Evolutionary conservation across 1,284 basidiomycete species (phyloP), one percentile per base, ranked within the genome.

Genomic region (Ceratobasidium sp.): DNA sequence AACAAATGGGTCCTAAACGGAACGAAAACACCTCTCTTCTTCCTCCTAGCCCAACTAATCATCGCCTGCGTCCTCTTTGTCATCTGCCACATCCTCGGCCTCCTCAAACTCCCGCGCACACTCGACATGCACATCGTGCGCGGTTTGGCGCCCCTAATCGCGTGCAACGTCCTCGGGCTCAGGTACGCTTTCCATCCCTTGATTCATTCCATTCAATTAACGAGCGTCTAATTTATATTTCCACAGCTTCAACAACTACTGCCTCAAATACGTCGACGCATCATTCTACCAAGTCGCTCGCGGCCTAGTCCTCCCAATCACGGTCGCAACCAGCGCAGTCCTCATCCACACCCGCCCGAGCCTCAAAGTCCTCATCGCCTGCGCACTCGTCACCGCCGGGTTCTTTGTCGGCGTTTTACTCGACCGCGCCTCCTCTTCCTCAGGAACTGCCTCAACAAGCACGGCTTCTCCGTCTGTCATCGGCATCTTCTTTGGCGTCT

Each of bases 201-300:
- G 9, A 48, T 48, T 48, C 46, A 50, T 28, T 28, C 12, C 54
- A 44, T 59, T 46, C 40, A n/a, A n/a, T 28, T 20, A 48, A 9
- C 59, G 50, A 38, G 38, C 33, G 38, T 5, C 65, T 66, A n/a
- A 38, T 13, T 48, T 48, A 42, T 50, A 54, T 64, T 59, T 6
- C 26, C 26, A 73, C 83, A 95, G 93, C 81, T 94, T 94, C 84
- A 95, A 93, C 86, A 96, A 96, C 83, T 96, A 93, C 83, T 96
- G 94, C 75, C 89, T 96, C 69, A 93, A 95, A 90, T 94, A 93
- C 82, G 95, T 96, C 81, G 95, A 96, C 79, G 94, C 94, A 7
- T 96, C 95, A 0, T 96, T 96, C 85, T 96, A 96, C 83, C 94
- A 94, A 85, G 91, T 96, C 78, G 94, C 94, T 1, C 91, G 94